phyloP scores from a whole-genome alignment of 352 stramenopile species.

The Globisporangium carolinianum region DNA sequence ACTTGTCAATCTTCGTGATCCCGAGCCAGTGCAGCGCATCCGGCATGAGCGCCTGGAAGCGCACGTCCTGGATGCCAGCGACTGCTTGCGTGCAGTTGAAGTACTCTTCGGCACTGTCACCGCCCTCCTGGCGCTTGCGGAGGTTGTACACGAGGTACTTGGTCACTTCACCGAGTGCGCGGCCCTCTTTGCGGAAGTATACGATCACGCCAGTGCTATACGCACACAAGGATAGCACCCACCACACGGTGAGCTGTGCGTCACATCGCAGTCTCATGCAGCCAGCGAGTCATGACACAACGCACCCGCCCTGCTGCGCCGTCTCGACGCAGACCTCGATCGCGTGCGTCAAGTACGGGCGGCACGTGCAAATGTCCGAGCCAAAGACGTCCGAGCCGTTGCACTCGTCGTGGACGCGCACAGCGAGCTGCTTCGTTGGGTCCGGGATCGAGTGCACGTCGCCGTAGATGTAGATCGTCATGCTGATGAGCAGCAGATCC shows the following conservation, averaged over 20 bases:
- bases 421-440: constrained; percentile 95
- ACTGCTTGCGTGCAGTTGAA: constrained; percentile 99
- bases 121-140: constrained; percentile 96
- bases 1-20: constrained; percentile 91
- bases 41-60: constrained; percentile 99
- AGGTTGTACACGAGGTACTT: constrained; percentile 99
- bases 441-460: constrained; percentile 96
- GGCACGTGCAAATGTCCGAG: constrained; percentile 98
- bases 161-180: constrained; percentile 96
- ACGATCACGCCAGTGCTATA: constrained; percentile 92
- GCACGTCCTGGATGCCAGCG: constrained; percentile 95
- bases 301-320: constrained; percentile 92
- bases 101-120: constrained; percentile 96
- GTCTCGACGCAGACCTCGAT: constrained; percentile 99
- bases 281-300: background rate
- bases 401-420: constrained; percentile 99
- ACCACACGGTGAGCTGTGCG: background rate
- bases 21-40: constrained; percentile 99
- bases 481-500: constrained; percentile 16
- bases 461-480: constrained; percentile 98
- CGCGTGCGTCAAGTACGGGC: constrained; percentile 97
- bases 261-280: background rate
- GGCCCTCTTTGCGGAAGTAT: constrained; percentile 99
- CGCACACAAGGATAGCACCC: background rate
- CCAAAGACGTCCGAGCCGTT: constrained; percentile 98